Base-by-base conservation (phyloP, 306 rosid species). In the Sophora flavescens region DNA sequence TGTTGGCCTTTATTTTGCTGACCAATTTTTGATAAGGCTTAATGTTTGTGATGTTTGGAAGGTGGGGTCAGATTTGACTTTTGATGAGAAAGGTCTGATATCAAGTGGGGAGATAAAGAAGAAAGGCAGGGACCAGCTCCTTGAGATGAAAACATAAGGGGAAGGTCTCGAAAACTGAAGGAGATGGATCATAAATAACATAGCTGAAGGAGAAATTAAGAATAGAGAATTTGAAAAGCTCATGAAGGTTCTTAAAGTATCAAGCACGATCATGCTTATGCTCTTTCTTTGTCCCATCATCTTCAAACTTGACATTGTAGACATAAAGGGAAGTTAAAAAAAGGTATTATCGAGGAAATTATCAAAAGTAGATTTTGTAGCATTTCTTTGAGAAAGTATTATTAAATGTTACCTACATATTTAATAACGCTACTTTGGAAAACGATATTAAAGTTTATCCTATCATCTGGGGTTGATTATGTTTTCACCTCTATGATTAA, bases 31-130 rank as follows among this genome's bases (percentile, higher is more conserved):
- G 79, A 84, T 64, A 70, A 56, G 85, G 69, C 70, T n/a, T 88
- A n/a, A 81, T 61, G 71, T 90, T 36, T 86, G 92, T 79, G 87
- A 83, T 66, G 85, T 86, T 41, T 90, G 90, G 92, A 86, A 77
- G 56, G 76, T 86, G 73, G 89, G 90, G 4, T 14, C 86, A 81
- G 76, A 48, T 62, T 90, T 38, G 84, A 84, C 8, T n/a, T 26
- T 38, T 33, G 82, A 82, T 65, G 82, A 75, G 32, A 76, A 63
- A 32, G 85, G 89, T n/a, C 38, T 80, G 4, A 68, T 90, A 32
- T 59, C 54, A 4, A 61, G 67, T 36, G 78, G 11, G 11, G 94
- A n/a, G 75, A 80, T 87, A 7, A 75, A 68, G 82, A 84, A 18
- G 61, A 88, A 88, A 70, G 79, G n/a, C n/a, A n/a, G 86, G 75